Evolutionary conservation across 805 yeast species (phyloP), one percentile per base, ranked within the genome.

Genomic region (Saccharomycopsis fibuligera): DNA sequence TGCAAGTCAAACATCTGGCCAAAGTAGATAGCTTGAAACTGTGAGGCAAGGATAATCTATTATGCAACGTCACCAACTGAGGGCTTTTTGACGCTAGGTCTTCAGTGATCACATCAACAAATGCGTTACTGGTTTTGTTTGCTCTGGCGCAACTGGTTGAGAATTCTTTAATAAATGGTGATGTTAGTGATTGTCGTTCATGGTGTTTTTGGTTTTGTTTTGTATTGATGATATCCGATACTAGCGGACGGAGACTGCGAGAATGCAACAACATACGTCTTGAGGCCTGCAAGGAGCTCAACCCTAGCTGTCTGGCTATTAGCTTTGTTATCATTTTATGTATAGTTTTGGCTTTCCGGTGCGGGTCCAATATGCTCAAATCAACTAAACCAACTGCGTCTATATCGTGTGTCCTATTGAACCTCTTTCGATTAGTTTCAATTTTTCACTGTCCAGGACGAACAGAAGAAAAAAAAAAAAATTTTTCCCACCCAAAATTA

Each of bases 1-100:
- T 64, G 57, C 89, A 79, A 46, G 90, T 85, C 55, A 93, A 73
- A 38, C 93, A 78, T 60, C 90, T 83, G 1, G 96, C 90, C 52
- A 93, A 72, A 1, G 91, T 79, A 10, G 88, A 72, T 35, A 74
- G 70, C 48, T 79, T 63, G 59, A 77, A 84, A 5, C 65, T 59
- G 22, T 67, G 57, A 5, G 93, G 83, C 45, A 91, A 72, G 17
- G 73, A 65, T 46, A 91, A 69, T 64, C 99, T 79, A 17, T 85
- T 69, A 59, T 87, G 96, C 51, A 91, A 73, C 3, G 96, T 81
- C 33, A 75, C 75, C 47, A 93, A 70, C n/a, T 82, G 75, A 1
- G 96, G 86, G 3, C 88, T 78, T 59, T 76, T 67, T 3, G 59
- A 53, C 3, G 85, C 84, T 17, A 74, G 68, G 23, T 70, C 76